phyloP scores from a whole-genome alignment of 139 green algal genomes.

The Closterium sp. region DNA sequence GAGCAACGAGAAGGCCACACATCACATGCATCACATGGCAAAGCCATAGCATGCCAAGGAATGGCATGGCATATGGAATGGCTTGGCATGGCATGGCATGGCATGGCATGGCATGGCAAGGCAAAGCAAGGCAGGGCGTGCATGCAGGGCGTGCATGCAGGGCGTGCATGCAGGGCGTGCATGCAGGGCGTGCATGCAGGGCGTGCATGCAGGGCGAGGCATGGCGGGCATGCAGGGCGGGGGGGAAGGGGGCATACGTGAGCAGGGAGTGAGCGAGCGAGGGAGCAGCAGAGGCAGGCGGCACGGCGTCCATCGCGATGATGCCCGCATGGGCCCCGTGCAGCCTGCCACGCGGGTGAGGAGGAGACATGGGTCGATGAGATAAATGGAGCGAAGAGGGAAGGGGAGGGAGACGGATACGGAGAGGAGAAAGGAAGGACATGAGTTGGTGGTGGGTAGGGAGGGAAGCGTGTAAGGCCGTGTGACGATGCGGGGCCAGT shows the following conservation, averaged over 20 bases:
- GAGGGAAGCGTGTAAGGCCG: neutral
- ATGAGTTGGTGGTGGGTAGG: neutral
- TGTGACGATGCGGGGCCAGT: neutral
- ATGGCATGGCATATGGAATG: too few relatives aligned
- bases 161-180: too few relatives aligned
- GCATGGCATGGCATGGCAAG: too few relatives aligned
- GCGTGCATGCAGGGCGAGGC: too few relatives aligned
- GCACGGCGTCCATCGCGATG: neutral
- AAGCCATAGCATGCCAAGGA: too few relatives aligned
- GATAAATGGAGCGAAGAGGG: neutral
- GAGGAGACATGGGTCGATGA: too few relatives aligned
- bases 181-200: too few relatives aligned
- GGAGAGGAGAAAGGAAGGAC: neutral
- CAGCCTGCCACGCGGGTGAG: neutral
- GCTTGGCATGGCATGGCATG: too few relatives aligned
- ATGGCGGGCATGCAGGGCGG: neutral
- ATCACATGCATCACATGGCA: too few relatives aligned
- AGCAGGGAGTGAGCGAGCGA: neutral
- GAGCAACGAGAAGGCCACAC: neutral
- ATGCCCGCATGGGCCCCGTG: neutral
- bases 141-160: neutral
- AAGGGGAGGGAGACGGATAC: neutral
- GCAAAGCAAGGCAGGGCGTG: neutral
- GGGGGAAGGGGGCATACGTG: neutral
- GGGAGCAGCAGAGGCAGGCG: neutral